Evolutionary conservation across 2,329 filamentous ascomycete genomes (phyloP).

Genomic region (Colletotrichum musae): DNA sequence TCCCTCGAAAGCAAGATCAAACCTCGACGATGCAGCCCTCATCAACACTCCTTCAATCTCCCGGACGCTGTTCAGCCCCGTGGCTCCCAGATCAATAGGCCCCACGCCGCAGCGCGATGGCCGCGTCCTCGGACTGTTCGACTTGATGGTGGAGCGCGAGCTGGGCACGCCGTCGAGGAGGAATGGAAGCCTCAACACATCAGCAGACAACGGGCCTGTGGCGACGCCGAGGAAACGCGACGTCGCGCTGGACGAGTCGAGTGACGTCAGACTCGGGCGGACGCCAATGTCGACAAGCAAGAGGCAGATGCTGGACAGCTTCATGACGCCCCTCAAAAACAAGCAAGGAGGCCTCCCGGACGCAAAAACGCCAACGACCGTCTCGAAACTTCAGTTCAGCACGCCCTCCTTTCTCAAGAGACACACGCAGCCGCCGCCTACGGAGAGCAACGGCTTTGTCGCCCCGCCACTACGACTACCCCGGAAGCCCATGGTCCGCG

Average conservation of each 20-base stretch:
- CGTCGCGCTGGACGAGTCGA: constrained; percentile 47
- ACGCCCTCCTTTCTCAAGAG: constrained; percentile 80
- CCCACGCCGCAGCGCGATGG: constrained; percentile 87
- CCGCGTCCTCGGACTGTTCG: constrained; percentile 82
- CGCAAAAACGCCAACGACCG: constrained; percentile 63
- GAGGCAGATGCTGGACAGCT: constrained; percentile 72
- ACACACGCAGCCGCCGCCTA: constrained; percentile 63
- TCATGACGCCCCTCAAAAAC: constrained; percentile 75
- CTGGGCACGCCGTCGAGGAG: constrained; percentile 65
- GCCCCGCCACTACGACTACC: constrained; percentile 67
- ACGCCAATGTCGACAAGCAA: constrained; percentile 72
- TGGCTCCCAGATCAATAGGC: constrained; percentile 74
- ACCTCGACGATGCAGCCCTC: constrained; percentile 56
- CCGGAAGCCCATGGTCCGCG: constrained; percentile 74
- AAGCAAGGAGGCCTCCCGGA: constrained; percentile 55
- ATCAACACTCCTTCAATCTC: constrained; percentile 70
- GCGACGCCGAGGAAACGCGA: constrained; percentile 64
- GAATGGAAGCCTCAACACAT: constrained; percentile 50
- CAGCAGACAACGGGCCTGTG: constrained; percentile 44
- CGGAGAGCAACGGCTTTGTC: constrained; percentile 69
- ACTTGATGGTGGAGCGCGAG: constrained; percentile 71
- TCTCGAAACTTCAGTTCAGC: constrained; percentile 71
- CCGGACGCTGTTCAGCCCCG: constrained; percentile 73
- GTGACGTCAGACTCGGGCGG: constrained; percentile 54
- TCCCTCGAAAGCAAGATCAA: constrained; percentile 56